phyloP scores from a whole-genome alignment of 345 rosid genomes.

The Erodium maritimum region DNA sequence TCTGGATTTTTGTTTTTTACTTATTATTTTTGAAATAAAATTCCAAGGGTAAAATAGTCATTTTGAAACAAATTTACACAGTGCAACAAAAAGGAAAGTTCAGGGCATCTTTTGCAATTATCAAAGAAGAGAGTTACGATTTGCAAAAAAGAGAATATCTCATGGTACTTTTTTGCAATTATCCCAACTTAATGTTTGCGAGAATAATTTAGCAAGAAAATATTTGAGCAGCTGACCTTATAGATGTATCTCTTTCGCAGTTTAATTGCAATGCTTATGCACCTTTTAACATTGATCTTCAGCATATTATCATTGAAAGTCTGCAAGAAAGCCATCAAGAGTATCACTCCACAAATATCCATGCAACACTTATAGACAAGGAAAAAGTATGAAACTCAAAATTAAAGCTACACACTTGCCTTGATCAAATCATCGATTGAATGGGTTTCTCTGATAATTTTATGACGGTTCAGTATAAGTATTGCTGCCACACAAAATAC shows the following conservation, averaged over 20 bases:
- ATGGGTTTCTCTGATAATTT: slow-evolving; percentile 66
- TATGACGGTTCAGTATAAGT: slow-evolving; percentile 75
- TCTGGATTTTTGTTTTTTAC: too few relatives aligned
- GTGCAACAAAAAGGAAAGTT: too few relatives aligned
- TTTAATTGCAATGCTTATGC: slow-evolving; percentile 60
- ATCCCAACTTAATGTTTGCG: too few relatives aligned
- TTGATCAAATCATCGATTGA: slow-evolving; percentile 90
- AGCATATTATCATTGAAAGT: slow-evolving; percentile 77
- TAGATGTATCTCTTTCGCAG: slow-evolving; percentile 71
- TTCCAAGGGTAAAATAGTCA: too few relatives aligned
- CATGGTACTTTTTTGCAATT: too few relatives aligned
- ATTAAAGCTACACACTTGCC: slow-evolving; percentile 30
- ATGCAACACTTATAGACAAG: not conserved
- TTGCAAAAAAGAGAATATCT: too few relatives aligned
- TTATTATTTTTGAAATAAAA: too few relatives aligned
- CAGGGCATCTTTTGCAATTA: too few relatives aligned
- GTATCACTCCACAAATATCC: not conserved
- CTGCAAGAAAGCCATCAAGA: slow-evolving; percentile 28
- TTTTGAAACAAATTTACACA: too few relatives aligned
- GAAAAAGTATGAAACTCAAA: slow-evolving; percentile 1
- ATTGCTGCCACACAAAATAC: slow-evolving; percentile 90
- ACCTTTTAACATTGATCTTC: slow-evolving; percentile 57
- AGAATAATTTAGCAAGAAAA: too few relatives aligned
- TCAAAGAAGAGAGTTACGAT: too few relatives aligned
- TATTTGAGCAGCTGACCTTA: slow-evolving; percentile 33